phyloP scores from a whole-genome alignment of 257 asterid genomes.

The Coffea canephora region DNA sequence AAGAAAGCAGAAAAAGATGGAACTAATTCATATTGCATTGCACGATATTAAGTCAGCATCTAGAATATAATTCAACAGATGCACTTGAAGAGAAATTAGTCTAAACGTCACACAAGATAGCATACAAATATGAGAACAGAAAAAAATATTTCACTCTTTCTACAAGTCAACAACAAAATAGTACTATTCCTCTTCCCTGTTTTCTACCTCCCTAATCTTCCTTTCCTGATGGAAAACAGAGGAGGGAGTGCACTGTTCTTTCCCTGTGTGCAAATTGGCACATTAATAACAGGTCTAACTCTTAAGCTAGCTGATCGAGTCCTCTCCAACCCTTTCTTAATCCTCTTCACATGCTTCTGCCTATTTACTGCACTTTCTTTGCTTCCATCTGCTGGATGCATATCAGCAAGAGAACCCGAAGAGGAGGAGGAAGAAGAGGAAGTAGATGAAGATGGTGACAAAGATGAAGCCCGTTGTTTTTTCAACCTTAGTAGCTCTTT shows the following conservation, averaged over 20 bases:
- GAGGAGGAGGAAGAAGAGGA: conserved; percentile 49
- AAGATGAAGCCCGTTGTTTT: conserved; percentile 50
- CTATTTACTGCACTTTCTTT: conserved; percentile 27
- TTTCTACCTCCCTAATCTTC: conserved; percentile 39
- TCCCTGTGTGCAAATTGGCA: conserved; percentile 62
- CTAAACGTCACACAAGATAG: conserved; percentile 12
- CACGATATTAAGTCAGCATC: conserved; percentile 15
- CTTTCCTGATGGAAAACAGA: conserved; percentile 54
- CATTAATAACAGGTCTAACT: conserved; percentile 68
- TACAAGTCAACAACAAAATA: conserved; percentile 23
- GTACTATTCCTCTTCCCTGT: background rate
- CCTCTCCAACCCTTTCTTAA: conserved; percentile 66
- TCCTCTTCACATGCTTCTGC: conserved; percentile 48
- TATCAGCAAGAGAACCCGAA: conserved; percentile 30
- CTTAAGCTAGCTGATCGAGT: conserved; percentile 51
- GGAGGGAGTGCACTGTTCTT: conserved; percentile 59
- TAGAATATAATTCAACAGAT: conserved; percentile 4
- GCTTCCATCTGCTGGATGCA: conserved; percentile 23
- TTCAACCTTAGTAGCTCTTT: conserved; percentile 72
- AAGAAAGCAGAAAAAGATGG: conserved; percentile 10
- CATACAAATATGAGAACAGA: background rate
- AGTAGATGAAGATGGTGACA: conserved; percentile 48
- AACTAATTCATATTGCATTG: conserved; percentile 9
- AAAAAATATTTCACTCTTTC: conserved; percentile 13
- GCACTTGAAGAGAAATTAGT: conserved; percentile 11